These are phyloP conservation scores for Kodamaea plutei DNA, from an alignment of 1,139 yeast species.

Conservation along the genomic window DNA sequence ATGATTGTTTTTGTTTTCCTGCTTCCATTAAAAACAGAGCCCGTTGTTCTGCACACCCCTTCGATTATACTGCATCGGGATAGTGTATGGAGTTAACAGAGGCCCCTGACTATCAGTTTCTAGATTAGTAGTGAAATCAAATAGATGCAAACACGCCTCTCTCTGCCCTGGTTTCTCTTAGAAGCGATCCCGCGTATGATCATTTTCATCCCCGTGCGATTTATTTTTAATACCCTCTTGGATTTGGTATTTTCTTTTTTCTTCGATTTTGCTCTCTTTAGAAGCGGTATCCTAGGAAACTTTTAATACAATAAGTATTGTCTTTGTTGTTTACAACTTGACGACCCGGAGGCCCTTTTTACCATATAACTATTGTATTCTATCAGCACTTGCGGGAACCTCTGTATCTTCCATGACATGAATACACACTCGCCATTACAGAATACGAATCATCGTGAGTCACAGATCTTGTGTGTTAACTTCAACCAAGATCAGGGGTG, in stretches of 20 bases:
- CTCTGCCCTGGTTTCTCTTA: no score
- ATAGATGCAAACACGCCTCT: no score
- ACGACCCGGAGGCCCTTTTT: conserved; percentile 1
- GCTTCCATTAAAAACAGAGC: no score
- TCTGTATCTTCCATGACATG: conserved; percentile 20
- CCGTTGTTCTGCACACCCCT: no score
- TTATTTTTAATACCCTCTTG: no score
- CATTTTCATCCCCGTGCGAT: conserved; percentile 1
- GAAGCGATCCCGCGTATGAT: no score
- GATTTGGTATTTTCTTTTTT: not conserved
- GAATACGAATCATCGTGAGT: conserved; percentile 20
- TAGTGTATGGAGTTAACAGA: no score
- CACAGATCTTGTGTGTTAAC: conserved; percentile 51
- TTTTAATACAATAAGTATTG: not conserved
- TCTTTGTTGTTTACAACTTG: conserved; percentile 1
- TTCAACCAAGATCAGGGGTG: conserved; percentile 92
- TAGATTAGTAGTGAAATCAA: no score
- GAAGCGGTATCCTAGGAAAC: conserved; percentile 1
- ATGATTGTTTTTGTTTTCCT: no score
- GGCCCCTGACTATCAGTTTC: no score
- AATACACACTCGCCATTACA: conserved; percentile 35
- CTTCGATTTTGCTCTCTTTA: no score
- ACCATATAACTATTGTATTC: not conserved
- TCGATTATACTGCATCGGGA: no score
- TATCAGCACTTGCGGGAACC: not conserved